Base-by-base conservation (phyloP, 202 grass and related monocot species). In the Panicum virgatum region DNA sequence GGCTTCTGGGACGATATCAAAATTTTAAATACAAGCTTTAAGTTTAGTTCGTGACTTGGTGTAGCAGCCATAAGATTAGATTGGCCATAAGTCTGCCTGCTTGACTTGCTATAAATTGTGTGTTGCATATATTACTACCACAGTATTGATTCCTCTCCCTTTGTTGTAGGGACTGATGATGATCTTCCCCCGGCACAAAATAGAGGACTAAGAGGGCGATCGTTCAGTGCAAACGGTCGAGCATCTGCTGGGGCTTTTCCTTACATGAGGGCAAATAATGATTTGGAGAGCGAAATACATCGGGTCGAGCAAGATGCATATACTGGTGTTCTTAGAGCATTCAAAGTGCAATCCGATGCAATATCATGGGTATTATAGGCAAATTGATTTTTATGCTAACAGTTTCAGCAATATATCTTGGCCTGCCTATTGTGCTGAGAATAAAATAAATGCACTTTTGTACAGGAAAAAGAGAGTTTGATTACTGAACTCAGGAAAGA, bases 401-500 rank as follows among this genome's bases (percentile, higher is more conserved):
- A 67, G 3, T 72, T 74, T 53, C n/a, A 48, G n/a, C 68, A 57
- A 22, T 39, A 20, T 23, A 82, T 25, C 19, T 15, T 88, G 34
- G 39, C 19, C 25, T 69, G 16, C 1, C 34, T 3, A 66, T 69
- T 77, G 40, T 54, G 25, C 59, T 61, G 34, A 82, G 72, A 68
- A 66, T 70, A 83, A 74, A 67, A 20, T 62, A 47, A 63, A 39
- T 72, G 63, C 30, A 22, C 7, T 83, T 85, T 25, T 91, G 43
- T 69, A 27, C 80, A 98, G 95, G 96, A 98, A 75, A 94, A 98
- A 79, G 96, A 95, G 89, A 92, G 91, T 69, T 86, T 98, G 54
- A 95, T 98, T 72, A 93, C 90, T 25, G 96, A 95, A 78, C 90
- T 98, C 73, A 89, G 96, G 68, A 98, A 94, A 84, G 92, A 95